A percentile compares a stretch with the other conserved stretches of the same genome.
phyloP scores from a whole-genome alignment of 176 grass and related monocot genomes.

The Oryza glumipatula region DNA sequence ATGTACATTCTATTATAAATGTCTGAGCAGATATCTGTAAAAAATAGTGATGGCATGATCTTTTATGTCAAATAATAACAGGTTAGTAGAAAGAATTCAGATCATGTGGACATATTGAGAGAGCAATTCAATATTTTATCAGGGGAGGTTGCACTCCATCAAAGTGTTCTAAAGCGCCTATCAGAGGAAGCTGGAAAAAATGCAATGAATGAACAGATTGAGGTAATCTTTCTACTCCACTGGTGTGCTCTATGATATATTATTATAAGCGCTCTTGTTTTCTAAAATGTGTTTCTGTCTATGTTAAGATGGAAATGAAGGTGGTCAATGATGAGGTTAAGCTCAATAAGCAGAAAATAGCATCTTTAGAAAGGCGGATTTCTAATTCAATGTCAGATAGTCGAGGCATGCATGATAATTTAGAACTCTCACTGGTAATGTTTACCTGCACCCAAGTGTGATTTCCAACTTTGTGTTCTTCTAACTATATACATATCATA shows the following conservation, averaged over 20 bases:
- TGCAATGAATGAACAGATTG: conserved; percentile 56
- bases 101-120: conserved; percentile 67
- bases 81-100: conserved; percentile 59
- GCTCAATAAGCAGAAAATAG: conserved; percentile 66
- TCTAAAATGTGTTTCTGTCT: conserved; percentile 14
- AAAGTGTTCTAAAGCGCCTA: conserved; percentile 70
- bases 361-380: conserved; percentile 70
- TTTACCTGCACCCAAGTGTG: conserved; percentile 31
- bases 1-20: neutral
- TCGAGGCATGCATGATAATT: conserved; percentile 51
- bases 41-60: conserved; percentile 20
- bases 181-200: conserved; percentile 63
- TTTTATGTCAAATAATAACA: conserved; percentile 44
- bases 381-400: conserved; percentile 45
- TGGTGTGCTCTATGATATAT: conserved; percentile 17
- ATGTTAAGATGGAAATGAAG: conserved; percentile 74
- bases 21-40: neutral
- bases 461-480: conserved; percentile 22
- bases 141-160: conserved; percentile 75
- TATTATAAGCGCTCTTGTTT: conserved; percentile 33
- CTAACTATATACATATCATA: conserved; percentile 28
- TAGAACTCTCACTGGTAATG: conserved; percentile 51
- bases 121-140: conserved; percentile 87
- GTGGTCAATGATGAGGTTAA: conserved; percentile 67
- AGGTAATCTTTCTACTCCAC: conserved; percentile 44